These are phyloP conservation scores for Irpex rosettiformis DNA, from an alignment of 1,284 basidiomycete genomes.

Conservation along the genomic window DNA sequence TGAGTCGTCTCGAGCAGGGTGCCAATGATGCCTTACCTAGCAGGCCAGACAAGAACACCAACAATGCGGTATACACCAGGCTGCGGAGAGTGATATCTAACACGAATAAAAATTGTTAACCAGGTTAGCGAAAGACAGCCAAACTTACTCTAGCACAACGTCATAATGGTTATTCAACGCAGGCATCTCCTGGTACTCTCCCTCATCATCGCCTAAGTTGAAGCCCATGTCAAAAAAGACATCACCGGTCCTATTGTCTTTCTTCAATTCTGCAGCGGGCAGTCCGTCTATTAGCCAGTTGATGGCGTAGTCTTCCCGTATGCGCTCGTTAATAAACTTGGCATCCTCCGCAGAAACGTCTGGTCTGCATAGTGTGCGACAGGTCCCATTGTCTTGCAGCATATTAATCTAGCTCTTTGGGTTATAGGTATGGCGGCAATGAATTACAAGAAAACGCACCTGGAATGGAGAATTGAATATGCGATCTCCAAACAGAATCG, in stretches of 20 bases:
- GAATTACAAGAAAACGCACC: conserved; percentile 42
- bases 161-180: conserved; percentile 93
- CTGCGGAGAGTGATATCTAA: conserved; percentile 79
- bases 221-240: conserved; percentile 90
- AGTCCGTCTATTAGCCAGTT: conserved; percentile 96
- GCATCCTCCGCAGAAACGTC: conserved; percentile 71
- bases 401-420: conserved; percentile 60
- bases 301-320: conserved; percentile 89
- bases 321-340: conserved; percentile 89
- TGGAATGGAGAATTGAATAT: conserved; percentile 91
- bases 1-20: not conserved
- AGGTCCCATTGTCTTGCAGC: conserved; percentile 70
- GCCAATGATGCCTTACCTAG: conserved; percentile 46
- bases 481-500: conserved; percentile 93
- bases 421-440: conserved; percentile 8
- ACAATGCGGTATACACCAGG: conserved; percentile 77
- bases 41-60: conserved; percentile 89
- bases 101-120: conserved; percentile 15
- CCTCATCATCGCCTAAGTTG: conserved; percentile 68
- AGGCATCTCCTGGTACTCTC: conserved; percentile 51
- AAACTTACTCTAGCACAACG: conserved; percentile 66
- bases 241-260: conserved; percentile 73
- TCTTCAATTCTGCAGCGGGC: conserved; percentile 90
- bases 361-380: conserved; percentile 70
- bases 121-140: not conserved